These are phyloP conservation scores for Solanum hybrid DNA, from an alignment of 305 asterid genomes.

Conservation along the genomic window DNA sequence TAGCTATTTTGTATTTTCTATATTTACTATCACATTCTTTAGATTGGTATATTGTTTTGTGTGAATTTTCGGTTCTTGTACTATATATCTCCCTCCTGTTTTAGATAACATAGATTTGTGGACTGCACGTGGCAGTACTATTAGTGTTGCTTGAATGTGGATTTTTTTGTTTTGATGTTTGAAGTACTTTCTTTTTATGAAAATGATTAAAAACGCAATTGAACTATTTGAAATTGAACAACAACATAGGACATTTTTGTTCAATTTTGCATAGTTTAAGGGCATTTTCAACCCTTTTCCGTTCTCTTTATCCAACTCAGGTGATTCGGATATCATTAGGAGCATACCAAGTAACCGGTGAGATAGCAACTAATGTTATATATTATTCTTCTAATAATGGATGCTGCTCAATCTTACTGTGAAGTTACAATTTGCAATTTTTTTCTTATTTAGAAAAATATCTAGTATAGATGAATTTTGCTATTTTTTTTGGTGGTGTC, in stretches of 20 bases:
- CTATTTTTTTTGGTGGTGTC: not conserved
- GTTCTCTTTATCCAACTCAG: not conserved
- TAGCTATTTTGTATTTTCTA: not conserved
- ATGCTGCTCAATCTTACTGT: not conserved
- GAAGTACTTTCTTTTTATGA: not conserved
- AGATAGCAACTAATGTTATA: not conserved
- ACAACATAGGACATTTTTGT: not conserved
- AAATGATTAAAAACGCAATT: not conserved
- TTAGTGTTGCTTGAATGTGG: not conserved
- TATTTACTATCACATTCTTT: not conserved
- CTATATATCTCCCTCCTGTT: not conserved
- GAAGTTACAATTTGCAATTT: not conserved
- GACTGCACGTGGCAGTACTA: slow-evolving; percentile 6
- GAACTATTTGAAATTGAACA: not conserved
- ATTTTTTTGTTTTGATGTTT: not conserved
- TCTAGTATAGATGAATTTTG: not conserved
- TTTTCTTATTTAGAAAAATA: not conserved
- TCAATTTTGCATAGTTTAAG: not conserved
- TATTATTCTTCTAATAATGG: not conserved
- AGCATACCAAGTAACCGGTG: not conserved
- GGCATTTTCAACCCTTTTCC: not conserved
- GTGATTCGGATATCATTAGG: not conserved
- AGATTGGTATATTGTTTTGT: not conserved
- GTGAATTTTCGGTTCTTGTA: not conserved
- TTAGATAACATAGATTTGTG: slow-evolving; percentile 31